Conservation (phyloP, 768 basidiomycete species). For the Porpolomopsis calyptriformis region DNA sequence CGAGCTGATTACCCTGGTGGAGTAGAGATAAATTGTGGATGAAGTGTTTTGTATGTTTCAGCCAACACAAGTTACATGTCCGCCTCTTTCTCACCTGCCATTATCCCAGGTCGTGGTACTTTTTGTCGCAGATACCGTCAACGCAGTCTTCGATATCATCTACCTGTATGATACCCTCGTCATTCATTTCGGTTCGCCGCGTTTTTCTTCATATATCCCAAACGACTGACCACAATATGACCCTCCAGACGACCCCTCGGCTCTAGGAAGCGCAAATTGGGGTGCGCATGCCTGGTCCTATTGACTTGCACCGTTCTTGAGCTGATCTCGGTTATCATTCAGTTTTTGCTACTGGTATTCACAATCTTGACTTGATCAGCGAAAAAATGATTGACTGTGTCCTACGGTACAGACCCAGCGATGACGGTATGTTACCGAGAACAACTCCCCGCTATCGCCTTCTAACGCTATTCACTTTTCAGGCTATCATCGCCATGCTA, state of each 20-base stretch:
- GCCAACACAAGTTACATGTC: neutral
- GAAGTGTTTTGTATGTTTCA: constrained; percentile 30
- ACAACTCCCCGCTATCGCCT: neutral
- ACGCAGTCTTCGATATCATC: constrained; percentile 32
- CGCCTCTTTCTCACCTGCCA: neutral
- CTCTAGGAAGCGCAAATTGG: constrained; percentile 19
- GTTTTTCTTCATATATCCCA: neutral
- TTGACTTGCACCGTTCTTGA: too few species aligned
- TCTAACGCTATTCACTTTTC: neutral
- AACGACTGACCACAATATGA: neutral
- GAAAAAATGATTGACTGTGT: neutral
- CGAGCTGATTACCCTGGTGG: neutral
- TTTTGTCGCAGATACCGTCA: constrained; percentile 39
- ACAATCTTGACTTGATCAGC: neutral
- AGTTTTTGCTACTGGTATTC: constrained; percentile 34
- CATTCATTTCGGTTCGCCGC: constrained; percentile 30
- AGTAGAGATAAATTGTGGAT: constrained; percentile 36
- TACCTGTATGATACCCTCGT: constrained; percentile 41
- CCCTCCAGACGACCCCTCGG: constrained; percentile 18
- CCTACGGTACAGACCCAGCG: constrained; percentile 28
- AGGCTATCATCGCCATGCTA: constrained; percentile 35
- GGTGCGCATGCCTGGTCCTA: constrained; percentile 11
- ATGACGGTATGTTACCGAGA: constrained; percentile 25
- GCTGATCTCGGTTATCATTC: neutral
- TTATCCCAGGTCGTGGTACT: constrained; percentile 28